A percentile compares a stretch with the other conserved stretches of the same genome.
phyloP scores from a whole-genome alignment of 1,139 yeast species.

The Kodamaea ohmeri region DNA sequence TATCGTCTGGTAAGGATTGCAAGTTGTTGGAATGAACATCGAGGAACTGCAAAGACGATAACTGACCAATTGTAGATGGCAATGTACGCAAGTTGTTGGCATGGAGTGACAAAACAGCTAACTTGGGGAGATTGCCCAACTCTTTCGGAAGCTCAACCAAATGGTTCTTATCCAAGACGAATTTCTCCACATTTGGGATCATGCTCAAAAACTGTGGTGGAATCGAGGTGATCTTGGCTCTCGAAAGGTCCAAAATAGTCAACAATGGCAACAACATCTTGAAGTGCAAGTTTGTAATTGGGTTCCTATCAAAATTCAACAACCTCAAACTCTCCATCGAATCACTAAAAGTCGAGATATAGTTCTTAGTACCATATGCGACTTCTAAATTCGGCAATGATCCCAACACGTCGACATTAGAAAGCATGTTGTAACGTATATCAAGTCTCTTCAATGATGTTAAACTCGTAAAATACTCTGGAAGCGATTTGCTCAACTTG shows the following conservation, averaged over 20 bases:
- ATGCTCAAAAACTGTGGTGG: conserved; percentile 62
- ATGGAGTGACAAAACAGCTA: conserved; percentile 66
- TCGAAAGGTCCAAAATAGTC: conserved; percentile 72
- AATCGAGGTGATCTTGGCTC: conserved; percentile 76
- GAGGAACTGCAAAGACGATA: conserved; percentile 60
- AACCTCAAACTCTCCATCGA: conserved; percentile 55
- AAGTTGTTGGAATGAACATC: conserved; percentile 88
- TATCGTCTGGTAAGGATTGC: conserved; percentile 62
- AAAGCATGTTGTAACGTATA: conserved; percentile 69
- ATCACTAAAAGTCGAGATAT: conserved; percentile 68
- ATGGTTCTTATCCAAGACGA: conserved; percentile 80
- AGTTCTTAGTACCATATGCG: conserved; percentile 73
- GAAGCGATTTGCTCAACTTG: conserved; percentile 55
- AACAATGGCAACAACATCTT: conserved; percentile 56
- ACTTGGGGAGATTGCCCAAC: conserved; percentile 55
- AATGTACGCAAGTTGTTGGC: conserved; percentile 72
- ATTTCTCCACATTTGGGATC: conserved; percentile 66
- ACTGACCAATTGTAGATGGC: conserved; percentile 65
- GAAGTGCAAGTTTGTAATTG: conserved; percentile 72
- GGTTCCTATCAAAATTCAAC: conserved; percentile 58
- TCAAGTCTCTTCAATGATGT: conserved; percentile 69
- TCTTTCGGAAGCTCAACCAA: conserved; percentile 73
- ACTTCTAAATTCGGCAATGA: conserved; percentile 67
- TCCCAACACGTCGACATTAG: conserved; percentile 62
- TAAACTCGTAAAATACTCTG: conserved; percentile 52